Evolutionary conservation across 495 filamentous ascomycete genomes (phyloP), one percentile per base, ranked within the genome.

Genomic region (Saxophila tyrrhenica): DNA sequence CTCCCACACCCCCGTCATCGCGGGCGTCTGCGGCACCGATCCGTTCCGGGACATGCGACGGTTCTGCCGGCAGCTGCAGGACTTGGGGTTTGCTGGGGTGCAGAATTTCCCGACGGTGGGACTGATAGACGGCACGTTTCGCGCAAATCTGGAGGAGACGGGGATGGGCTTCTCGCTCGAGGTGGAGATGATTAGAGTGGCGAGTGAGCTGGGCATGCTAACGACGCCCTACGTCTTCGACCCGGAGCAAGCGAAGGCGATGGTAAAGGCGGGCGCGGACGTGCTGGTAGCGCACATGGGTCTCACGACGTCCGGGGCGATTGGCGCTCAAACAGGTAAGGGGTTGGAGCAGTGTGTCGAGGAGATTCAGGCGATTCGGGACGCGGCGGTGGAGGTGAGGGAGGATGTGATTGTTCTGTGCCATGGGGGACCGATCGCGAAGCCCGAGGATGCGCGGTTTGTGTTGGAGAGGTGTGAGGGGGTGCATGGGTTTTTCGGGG

Each of bases 51-150:
- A 68, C 56, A 81, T 85, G 65, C 64, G 71, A 9, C 56, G 56
- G 11, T 84, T 86, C 65, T 70, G 84, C 39, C 41, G 58, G 25
- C 71, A 84, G 63, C 67, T 87, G 39, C 70, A 73, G 41, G 71
- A 68, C 5, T 59, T 84, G 15, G 81, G 82, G 0, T 84, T 85
- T 55, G 72, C 75, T 1, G 84, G 84, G 8, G 76, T 85, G 25
- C 82, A 85, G 66, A 87, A 87, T 60, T 85, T 86, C 64, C 83
- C 82, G 2, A 85, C 82, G 1, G 83, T 87, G 3, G 83, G 83
- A 0, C 67, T 86, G 8, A 80, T 86, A 41, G 83, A 86, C 64
- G 83, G 82, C 1, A 67, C 71, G 16, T 86, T 86, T 58, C 74
- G 84, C 17, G 65, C 67, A 25, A 80, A 82, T 55, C 70, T 87